These are phyloP conservation scores for Lentinula sp. DNA, from an alignment of 768 basidiomycete genomes.

Conservation along the genomic window DNA sequence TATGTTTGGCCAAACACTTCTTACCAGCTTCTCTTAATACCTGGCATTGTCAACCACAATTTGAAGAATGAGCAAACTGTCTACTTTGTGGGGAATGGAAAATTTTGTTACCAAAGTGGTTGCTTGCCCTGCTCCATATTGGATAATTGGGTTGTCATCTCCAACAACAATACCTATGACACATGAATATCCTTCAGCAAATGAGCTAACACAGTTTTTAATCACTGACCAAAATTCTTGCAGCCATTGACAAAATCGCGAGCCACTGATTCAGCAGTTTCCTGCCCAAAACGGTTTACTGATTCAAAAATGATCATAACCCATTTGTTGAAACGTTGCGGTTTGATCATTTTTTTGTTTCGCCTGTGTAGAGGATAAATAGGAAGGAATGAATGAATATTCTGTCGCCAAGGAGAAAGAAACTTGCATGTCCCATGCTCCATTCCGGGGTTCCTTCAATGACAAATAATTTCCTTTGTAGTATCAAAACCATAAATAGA, in stretches of 20 bases:
- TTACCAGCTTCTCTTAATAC: slow-evolving; percentile 19
- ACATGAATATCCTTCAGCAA: neutral
- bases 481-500: no score
- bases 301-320: slow-evolving; percentile 43
- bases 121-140: no score
- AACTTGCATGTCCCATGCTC: slow-evolving; percentile 49
- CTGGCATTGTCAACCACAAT: neutral
- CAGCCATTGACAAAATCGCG: slow-evolving; percentile 28
- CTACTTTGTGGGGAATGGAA: no score
- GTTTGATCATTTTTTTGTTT: slow-evolving; percentile 42
- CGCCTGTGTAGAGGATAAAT: slow-evolving; percentile 25
- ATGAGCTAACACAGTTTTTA: neutral
- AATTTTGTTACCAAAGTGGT: no score
- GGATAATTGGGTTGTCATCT: no score
- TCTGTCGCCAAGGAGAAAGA: neutral
- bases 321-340: slow-evolving; percentile 37
- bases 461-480: no score
- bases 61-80: no score
- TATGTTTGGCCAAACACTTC: slow-evolving; percentile 26
- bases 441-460: slow-evolving; percentile 30
- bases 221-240: neutral
- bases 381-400: no score
- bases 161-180: no score
- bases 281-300: slow-evolving; percentile 31
- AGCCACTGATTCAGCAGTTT: slow-evolving; percentile 31